Evolutionary conservation across 2,329 filamentous ascomycete genomes (phyloP).

Genomic region (Fusarium subtropicale): DNA sequence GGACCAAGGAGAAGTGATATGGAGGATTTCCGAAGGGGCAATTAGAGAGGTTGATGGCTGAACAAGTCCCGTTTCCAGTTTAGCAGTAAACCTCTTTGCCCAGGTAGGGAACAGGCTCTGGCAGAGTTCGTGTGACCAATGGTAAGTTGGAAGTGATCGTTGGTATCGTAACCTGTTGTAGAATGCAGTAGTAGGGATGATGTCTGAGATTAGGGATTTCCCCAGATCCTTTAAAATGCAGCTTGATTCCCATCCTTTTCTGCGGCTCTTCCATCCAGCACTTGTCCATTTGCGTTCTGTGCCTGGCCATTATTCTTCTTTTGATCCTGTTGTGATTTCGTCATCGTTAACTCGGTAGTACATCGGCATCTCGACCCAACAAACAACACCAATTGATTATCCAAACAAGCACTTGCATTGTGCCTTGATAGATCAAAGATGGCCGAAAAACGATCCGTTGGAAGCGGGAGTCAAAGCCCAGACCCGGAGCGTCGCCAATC

Average conservation of each 20-base stretch:
- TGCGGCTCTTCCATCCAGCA: slow-evolving; percentile 8
- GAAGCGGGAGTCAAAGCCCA: slow-evolving; percentile 27
- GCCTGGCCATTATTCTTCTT: slow-evolving; percentile 11
- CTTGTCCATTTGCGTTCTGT: slow-evolving; percentile 17
- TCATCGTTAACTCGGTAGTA: neutral
- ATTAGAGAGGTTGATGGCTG: slow-evolving; percentile 19
- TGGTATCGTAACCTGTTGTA: slow-evolving; percentile 16
- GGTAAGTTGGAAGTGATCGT: slow-evolving; percentile 26
- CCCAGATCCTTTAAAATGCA: slow-evolving; percentile 34
- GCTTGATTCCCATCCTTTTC: slow-evolving; percentile 11
- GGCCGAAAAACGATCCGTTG: slow-evolving; percentile 44
- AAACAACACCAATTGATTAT: neutral
- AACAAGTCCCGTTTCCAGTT: slow-evolving; percentile 10
- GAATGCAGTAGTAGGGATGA: slow-evolving; percentile 14
- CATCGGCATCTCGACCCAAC: neutral
- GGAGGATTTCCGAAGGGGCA: slow-evolving; percentile 27
- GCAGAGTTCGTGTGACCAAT: slow-evolving; percentile 27
- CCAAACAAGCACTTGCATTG: neutral
- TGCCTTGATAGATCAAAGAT: slow-evolving; percentile 30
- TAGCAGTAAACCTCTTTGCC: slow-evolving; percentile 7
- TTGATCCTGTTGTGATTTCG: slow-evolving; percentile 4
- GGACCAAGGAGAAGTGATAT: slow-evolving; percentile 28
- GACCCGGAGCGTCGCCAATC: slow-evolving; percentile 44
- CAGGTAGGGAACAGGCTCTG: slow-evolving; percentile 17
- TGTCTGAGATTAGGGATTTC: slow-evolving; percentile 21